Base-by-base conservation (phyloP, 2,329 filamentous ascomycete species). In the Gaeumannomyces sp. region DNA sequence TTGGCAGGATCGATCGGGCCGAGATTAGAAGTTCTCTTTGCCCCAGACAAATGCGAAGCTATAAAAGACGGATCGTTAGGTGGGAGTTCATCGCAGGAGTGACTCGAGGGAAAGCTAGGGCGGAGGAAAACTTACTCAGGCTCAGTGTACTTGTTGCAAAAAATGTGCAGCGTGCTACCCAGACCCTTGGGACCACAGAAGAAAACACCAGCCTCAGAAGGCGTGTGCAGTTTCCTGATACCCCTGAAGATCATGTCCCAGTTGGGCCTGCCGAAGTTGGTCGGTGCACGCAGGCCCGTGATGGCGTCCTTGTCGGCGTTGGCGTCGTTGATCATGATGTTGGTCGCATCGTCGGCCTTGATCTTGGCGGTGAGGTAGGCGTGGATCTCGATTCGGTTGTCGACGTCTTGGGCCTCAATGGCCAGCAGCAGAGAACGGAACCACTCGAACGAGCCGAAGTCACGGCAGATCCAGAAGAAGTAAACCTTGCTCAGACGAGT, bases 271-370 rank as follows among this genome's bases (percentile, higher is more conserved):
- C 92, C 92, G 74, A 95, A 93, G 79, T 93, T 95, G 59, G 91
- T 95, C 27, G 91, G 91, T 64, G 90, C 89, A 61, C 90, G 84
- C 35, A 95, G 83, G 64, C 92, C 91, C 0, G 91, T 95, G 74
- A 95, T 93, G 71, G 91, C 87, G 75, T 95, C 91, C 76, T 89
- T 90, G 74, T 94, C 90, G 69, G 89, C 89, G 73, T 93, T 91
- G 74, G 89, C 90, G 71, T 93, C 90, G 79, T 94, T 93, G 81
- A 94, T 93, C 90, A 94, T 94, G 79, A 95, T 94, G 78, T 95
- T 94, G 60, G 90, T 93, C 62, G 91, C 91, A 73, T 94, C 91
- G 74, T 93, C 90, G 31, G 86, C 85, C 80, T 93, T 92, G 79
- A 94, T 93, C 81, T 90, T 92, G 72, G 91, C 91, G 3, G 91